Conservation (phyloP, 352 stramenopile species). For the Globisporangium emineosum region DNA sequence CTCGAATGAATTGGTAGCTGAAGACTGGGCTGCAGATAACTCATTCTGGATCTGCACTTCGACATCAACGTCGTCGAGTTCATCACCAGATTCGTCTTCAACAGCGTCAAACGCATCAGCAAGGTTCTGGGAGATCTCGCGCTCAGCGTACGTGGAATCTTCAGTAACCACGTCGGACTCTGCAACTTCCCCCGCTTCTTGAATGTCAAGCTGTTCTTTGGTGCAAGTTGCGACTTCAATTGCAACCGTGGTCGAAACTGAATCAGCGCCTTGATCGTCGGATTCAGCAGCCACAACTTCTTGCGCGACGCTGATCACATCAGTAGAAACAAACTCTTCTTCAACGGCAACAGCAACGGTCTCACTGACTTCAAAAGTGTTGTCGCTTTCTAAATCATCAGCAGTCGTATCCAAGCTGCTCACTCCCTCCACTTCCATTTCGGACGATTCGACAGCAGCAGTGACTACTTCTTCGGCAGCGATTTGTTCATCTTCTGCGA, state of each 20-base stretch:
- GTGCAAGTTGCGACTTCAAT: not conserved
- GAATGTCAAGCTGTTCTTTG: not conserved
- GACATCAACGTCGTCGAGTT: not conserved
- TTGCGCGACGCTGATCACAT: not conserved
- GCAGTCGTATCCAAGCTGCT: not conserved
- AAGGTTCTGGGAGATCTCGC: conserved; percentile 11
- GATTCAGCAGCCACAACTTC: not conserved
- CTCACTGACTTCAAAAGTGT: not conserved
- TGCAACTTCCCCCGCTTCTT: not conserved
- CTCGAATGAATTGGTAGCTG: not conserved
- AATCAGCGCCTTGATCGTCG: conserved; percentile 3
- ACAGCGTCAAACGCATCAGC: conserved; percentile 11
- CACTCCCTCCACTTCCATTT: not conserved
- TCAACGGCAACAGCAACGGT: not conserved
- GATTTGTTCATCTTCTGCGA: not conserved
- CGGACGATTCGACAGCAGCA: not conserved
- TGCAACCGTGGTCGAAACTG: not conserved
- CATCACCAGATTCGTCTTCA: conserved; percentile 8
- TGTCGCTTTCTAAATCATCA: not conserved
- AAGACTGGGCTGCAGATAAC: not conserved
- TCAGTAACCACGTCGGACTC: not conserved
- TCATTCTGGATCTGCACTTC: not conserved
- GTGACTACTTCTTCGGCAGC: not conserved
- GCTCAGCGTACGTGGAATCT: not conserved
- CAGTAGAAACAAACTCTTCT: not conserved